Conservation (phyloP, 768 basidiomycete genomes). For the Russula vinacea region DNA sequence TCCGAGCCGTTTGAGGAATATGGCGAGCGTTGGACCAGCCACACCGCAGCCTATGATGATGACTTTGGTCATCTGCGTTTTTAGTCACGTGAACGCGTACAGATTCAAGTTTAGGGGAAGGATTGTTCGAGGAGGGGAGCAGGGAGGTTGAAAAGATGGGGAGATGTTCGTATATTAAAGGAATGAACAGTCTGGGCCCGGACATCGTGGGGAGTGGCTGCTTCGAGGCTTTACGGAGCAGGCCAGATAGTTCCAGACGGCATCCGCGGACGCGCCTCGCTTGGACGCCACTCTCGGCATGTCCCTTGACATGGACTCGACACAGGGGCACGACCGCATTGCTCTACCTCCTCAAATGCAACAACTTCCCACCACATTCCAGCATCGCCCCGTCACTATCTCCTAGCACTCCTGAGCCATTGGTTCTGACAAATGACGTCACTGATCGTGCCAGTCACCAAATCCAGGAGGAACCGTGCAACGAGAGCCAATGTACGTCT, state of each 20-base stretch:
- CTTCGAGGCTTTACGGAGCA: slow-evolving; percentile 5
- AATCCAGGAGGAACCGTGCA: too few species aligned
- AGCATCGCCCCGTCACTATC: too few species aligned
- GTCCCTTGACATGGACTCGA: too few species aligned
- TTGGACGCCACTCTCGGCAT: too few species aligned
- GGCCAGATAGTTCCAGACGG: neutral
- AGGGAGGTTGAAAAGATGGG: neutral
- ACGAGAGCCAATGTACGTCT: too few species aligned
- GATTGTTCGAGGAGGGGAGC: neutral
- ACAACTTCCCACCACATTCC: too few species aligned
- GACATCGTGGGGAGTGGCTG: slow-evolving; percentile 10
- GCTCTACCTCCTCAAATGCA: too few species aligned
- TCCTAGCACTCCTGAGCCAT: too few species aligned
- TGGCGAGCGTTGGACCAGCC: slow-evolving; percentile 28
- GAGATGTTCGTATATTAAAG: slow-evolving; percentile 4
- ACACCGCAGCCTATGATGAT: slow-evolving; percentile 29
- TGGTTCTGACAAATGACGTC: too few species aligned
- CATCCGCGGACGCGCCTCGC: neutral
- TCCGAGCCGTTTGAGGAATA: slow-evolving; percentile 29
- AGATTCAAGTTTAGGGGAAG: neutral
- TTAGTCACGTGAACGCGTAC: neutral
- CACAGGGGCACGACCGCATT: too few species aligned
- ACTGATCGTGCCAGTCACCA: too few species aligned
- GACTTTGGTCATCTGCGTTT: slow-evolving; percentile 21
- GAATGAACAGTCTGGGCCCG: slow-evolving; percentile 3